These are phyloP conservation scores for Glomus cerebriforme DNA, from an alignment of 192 early-diverging fungal species.

Conservation along the genomic window DNA sequence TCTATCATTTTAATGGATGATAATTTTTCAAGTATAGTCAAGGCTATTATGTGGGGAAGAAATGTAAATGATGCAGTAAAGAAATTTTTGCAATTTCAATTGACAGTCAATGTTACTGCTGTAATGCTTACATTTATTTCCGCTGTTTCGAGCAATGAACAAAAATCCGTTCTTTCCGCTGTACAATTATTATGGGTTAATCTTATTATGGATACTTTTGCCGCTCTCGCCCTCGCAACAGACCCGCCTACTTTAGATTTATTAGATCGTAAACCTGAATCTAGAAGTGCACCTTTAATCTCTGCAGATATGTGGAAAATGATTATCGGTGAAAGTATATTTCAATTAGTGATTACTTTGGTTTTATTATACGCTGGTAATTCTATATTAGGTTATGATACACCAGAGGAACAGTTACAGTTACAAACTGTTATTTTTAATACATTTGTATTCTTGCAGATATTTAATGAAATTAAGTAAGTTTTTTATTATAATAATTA, in stretches of 20 bases:
- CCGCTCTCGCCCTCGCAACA: slow-evolving; percentile 94
- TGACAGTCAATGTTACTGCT: slow-evolving; percentile 96
- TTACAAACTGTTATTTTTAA: slow-evolving; percentile 89
- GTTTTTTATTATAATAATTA: slow-evolving; percentile 30
- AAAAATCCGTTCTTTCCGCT: slow-evolving; percentile 89
- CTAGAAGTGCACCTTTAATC: slow-evolving; percentile 81
- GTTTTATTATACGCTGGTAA: slow-evolving; percentile 66
- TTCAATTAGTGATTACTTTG: slow-evolving; percentile 84
- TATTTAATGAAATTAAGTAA: slow-evolving; percentile 60
- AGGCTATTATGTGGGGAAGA: slow-evolving; percentile 97
- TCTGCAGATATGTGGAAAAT: slow-evolving; percentile 93
- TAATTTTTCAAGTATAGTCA: slow-evolving; percentile 97
- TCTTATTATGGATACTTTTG: slow-evolving; percentile 99
- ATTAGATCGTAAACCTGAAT: slow-evolving; percentile 84
- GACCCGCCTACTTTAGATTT: slow-evolving; percentile 88
- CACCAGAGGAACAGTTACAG: slow-evolving; percentile 28
- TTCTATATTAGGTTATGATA: slow-evolving; percentile 58
- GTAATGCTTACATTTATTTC: slow-evolving; percentile 81
- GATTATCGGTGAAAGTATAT: slow-evolving; percentile 89
- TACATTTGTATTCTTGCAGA: slow-evolving; percentile 70
- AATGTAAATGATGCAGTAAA: slow-evolving; percentile 95
- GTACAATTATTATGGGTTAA: slow-evolving; percentile 99
- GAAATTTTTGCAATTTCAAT: slow-evolving; percentile 99
- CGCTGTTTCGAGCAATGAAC: slow-evolving; percentile 58
- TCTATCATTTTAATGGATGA: slow-evolving; percentile 97